phyloP scores from a whole-genome alignment of 2,329 filamentous ascomycete species.

The Alternaria sp. region DNA sequence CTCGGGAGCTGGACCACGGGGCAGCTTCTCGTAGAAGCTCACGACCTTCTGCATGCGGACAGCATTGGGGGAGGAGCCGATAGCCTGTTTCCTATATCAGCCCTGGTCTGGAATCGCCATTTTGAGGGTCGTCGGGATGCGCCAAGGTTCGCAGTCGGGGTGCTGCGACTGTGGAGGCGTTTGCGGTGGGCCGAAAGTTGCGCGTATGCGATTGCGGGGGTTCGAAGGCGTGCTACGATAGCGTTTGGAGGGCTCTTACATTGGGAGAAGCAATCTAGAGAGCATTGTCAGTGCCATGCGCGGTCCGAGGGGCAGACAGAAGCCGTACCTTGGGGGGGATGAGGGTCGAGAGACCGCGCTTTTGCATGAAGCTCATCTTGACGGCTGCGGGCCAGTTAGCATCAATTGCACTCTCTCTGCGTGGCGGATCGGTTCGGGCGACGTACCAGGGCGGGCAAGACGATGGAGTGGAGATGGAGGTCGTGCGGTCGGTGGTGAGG shows the following conservation, averaged over 20 bases:
- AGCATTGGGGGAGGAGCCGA: constrained; percentile 94
- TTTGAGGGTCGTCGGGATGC: not conserved
- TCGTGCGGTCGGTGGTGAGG: constrained; percentile 37
- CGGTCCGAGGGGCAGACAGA: constrained; percentile 11
- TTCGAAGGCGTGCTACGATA: constrained; percentile 16
- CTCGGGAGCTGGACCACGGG: constrained; percentile 87
- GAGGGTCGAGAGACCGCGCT: constrained; percentile 94
- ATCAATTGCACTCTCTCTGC: constrained; percentile 36
- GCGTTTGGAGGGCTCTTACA: constrained; percentile 63
- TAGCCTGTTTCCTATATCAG: constrained; percentile 67
- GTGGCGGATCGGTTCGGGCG: constrained; percentile 11
- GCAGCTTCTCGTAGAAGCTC: constrained; percentile 98
- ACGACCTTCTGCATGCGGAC: constrained; percentile 97
- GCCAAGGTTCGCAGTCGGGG: not conserved
- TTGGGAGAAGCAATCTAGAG: constrained; percentile 79
- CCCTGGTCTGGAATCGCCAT: not conserved
- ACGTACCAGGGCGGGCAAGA: constrained; percentile 47
- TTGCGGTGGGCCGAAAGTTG: constrained; percentile 21
- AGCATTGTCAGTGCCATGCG: constrained; percentile 46
- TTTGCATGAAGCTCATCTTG: constrained; percentile 92
- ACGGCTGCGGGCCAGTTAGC: constrained; percentile 50
- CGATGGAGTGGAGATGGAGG: constrained; percentile 43
- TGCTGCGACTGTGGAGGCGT: constrained; percentile 15
- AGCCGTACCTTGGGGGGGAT: constrained; percentile 93
- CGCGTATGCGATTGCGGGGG: constrained; percentile 8